Base-by-base conservation (phyloP, 1,139 yeast species). In the Lodderomyces elongisporus region DNA sequence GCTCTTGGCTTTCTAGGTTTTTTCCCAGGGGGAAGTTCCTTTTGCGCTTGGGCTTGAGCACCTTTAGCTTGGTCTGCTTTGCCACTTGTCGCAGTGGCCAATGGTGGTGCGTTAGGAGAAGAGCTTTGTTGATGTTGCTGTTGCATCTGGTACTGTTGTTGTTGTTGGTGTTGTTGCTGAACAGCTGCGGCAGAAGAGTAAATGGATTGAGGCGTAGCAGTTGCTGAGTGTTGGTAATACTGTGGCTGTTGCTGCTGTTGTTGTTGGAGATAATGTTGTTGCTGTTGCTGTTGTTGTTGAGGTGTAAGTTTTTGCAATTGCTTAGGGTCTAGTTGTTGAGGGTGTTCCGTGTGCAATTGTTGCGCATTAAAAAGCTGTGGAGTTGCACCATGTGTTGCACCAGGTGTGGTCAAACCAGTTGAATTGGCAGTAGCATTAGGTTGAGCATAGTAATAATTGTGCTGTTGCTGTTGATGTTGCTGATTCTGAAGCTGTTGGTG, bases 1-100 rank as follows among this genome's bases (percentile, higher is more conserved):
- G 41, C 38, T 28, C 44, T 36, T 28, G 37, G 40, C 28, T 41
- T 39, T 38, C 74, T 50, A 39, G 62, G 63, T 44, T 63, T 61
- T 48, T 64, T 66, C 43, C 54, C 34, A 39, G 30, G 21, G 6
- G 6, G 26, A 10, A 24, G 6, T 24, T 24, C 9, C 14, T 7
- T 7, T 10, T 20, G 22, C 10, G n/a, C n/a, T n/a, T 18, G 22
- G 10, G 22, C 10, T 30, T 28, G 35, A 10, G 25, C 32, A 27
- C 24, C 24, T 5, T 10, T 18, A 14, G 28, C 12, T 4, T 8
- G 30, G 39, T 12, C 28, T 29, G 18, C 25, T 34, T 9, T 21
- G 32, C 25, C 30, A 25, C 32, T 34, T 31, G 35, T 18, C 36
- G 45, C 14, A 17, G 15, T n/a, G 24, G 30, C 18, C 31, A 42